These are phyloP conservation scores for Poa annua DNA, from an alignment of 176 grass and related monocot genomes.

Conservation along the genomic window DNA sequence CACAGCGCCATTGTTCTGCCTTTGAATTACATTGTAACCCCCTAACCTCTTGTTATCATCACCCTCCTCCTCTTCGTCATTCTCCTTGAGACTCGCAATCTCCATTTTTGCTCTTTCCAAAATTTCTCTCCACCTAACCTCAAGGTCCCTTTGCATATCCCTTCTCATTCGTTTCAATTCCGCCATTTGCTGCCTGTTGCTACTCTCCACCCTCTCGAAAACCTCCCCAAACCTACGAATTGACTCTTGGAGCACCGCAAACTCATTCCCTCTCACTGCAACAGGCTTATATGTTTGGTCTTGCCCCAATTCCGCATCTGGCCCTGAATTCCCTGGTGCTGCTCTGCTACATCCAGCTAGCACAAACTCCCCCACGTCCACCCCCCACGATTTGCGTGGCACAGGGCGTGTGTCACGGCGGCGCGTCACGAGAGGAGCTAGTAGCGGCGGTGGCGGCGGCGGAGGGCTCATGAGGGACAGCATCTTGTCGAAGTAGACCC, in stretches of 20 bases:
- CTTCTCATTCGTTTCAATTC: slow-evolving; percentile 77
- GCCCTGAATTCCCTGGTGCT: slow-evolving; percentile 26
- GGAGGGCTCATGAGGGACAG: slow-evolving; percentile 50
- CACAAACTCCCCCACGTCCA: slow-evolving; percentile 45
- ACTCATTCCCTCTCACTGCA: slow-evolving; percentile 17
- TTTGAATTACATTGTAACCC: slow-evolving; percentile 33
- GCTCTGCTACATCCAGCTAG: slow-evolving; percentile 39
- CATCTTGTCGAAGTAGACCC: slow-evolving; percentile 84
- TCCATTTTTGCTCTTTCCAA: slow-evolving; percentile 68
- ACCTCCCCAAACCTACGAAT: slow-evolving; percentile 71
- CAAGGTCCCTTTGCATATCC: slow-evolving; percentile 80
- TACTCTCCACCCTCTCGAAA: slow-evolving; percentile 71
- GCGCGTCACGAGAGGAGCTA: slow-evolving; percentile 36
- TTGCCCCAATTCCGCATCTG: slow-evolving; percentile 43
- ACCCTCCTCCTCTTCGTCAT: slow-evolving; percentile 36
- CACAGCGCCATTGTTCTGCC: slow-evolving; percentile 33
- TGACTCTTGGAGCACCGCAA: slow-evolving; percentile 54
- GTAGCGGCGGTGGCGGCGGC: neutral
- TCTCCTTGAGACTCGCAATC: slow-evolving; percentile 57
- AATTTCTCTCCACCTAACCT: slow-evolving; percentile 72
- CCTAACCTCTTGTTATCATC: slow-evolving; percentile 36
- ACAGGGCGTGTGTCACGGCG: slow-evolving; percentile 46
- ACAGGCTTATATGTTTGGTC: neutral
- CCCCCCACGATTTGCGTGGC: slow-evolving; percentile 54
- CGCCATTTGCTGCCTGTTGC: slow-evolving; percentile 63